Base-by-base conservation (phyloP, 1,284 basidiomycete genomes). In the Malassezia obtusa region DNA sequence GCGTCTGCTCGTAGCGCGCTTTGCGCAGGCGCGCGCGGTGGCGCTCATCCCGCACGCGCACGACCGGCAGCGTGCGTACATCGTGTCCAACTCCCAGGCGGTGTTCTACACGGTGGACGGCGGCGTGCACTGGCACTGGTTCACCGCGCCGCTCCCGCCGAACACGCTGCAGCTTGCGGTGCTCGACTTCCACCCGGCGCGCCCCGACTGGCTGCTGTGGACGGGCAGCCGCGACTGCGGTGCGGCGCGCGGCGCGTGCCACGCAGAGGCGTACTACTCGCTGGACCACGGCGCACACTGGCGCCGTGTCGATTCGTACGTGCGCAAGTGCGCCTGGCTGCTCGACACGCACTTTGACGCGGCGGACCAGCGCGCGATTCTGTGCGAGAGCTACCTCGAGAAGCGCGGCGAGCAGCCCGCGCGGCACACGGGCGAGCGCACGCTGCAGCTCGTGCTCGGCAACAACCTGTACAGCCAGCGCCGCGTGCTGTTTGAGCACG, bases 261-360 rank as follows among this genome's bases (percentile, higher is more conserved):
- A 62, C n/a, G 60, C 68, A 2, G 60, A 64, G 40, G 61, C 63
- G 9, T 73, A 49, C 56, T 71, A 67, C 33, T 60, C 67, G 33
- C 14, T 22, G 26, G 53, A 60, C 48, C 58, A 95, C 65, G 92
- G 92, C 0, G 78, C 83, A 12, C 73, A 71, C 0, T 98, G 92
- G 91, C 60, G 76, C 9, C 69, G 80, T 41, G 78, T 96, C 44
- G 92, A 95, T 52, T 80, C 80, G 25, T 96, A 96, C 65, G 88
- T 96, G 30, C 79, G 82, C 46, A 87, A 85, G 48, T 98, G 92
- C 70, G 84, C 84, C n/a, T 98, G 90, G 86, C 88, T 86, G 4
- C 79, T 83, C 49, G 89, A 91, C 69, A 77, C 78, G 49, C 77
- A 78, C 50, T 79, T 85, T 58, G 79, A 94, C 50, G 80, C 82